Evolutionary conservation across 2,329 filamentous ascomycete species (phyloP), one percentile per base, ranked within the genome.

Genomic region (Epicoccum sorghinum): DNA sequence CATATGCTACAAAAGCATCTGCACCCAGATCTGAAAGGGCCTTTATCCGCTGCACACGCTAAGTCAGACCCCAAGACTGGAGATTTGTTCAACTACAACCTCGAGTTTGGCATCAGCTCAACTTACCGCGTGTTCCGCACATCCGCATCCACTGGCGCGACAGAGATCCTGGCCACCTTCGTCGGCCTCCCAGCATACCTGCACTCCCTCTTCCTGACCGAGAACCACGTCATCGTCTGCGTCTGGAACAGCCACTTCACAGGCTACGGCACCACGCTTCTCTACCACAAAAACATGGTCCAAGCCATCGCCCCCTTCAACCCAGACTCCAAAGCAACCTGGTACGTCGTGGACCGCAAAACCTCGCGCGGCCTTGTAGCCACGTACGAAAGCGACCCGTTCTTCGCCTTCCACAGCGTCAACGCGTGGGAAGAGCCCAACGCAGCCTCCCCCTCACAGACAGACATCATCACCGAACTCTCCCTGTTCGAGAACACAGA

Each of bases 51-150:
- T 35, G 84, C 91, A 0, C 91, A 96, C 69, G 85, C 88, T 0
- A 86, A 88, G 49, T 82, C 83, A 0, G 90, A 95, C 68, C 89
- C 88, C 0, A 72, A 75, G 0, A 92, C 87, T 0, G 90, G 91
- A 6, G 90, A 95, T 59, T 68, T 90, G 6, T 93, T 85, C 80
- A 96, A 95, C 74, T 93, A 85, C 76, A 96, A 96, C 66, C 82
- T 93, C n/a, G 80, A 86, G 0, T 70, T 90, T 14, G 86, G 86
- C 0, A 73, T 70, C 0, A 69, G 67, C 0, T 72, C 83, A 0
- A 84, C 80, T 0, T 95, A 93, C 68, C 85, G 88, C 13, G 68
- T 95, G 13, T 95, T 93, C 71, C 77, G 82, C 1, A 83, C 86
- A 2, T 87, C 82, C 14, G 83, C 85, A 0, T 70, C 79, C 0